Evolutionary conservation across 805 yeast genomes (phyloP).

Genomic region (Yarrowia yakushimensis): DNA sequence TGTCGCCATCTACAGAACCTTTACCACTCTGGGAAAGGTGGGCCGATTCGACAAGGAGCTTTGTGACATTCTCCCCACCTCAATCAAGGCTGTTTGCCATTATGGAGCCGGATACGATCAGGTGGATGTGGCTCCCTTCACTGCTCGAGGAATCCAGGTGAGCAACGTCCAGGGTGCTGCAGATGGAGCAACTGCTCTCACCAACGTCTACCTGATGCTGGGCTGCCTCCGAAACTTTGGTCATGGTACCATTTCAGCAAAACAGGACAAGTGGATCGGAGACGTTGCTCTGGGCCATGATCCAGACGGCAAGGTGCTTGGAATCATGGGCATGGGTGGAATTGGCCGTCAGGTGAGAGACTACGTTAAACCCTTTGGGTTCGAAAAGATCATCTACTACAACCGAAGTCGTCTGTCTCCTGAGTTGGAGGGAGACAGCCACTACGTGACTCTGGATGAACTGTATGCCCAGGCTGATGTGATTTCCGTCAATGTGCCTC

Average conservation of each 20-base stretch:
- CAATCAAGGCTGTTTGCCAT: conserved; percentile 54
- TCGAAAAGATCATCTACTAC: conserved; percentile 64
- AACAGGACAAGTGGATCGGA: conserved; percentile 67
- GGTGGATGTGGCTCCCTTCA: conserved; percentile 54
- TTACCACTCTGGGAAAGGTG: conserved; percentile 48
- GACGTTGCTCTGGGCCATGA: conserved; percentile 61
- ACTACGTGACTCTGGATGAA: conserved; percentile 68
- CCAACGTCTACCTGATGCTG: conserved; percentile 59
- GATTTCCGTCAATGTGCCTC: conserved; percentile 70
- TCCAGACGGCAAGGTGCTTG: conserved; percentile 72
- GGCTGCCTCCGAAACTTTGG: conserved; percentile 69
- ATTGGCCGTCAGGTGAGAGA: conserved; percentile 79
- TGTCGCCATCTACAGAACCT: conserved; percentile 51
- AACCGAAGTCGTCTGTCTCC: conserved; percentile 58
- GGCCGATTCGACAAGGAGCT: conserved; percentile 67
- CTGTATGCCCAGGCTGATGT: conserved; percentile 61
- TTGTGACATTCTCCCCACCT: conserved; percentile 50
- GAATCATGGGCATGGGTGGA: conserved; percentile 85
- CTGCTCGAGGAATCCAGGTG: conserved; percentile 55
- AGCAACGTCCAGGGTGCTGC: conserved; percentile 64
- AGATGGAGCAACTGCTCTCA: conserved; percentile 67
- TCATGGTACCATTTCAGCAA: conserved; percentile 51
- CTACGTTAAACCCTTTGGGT: conserved; percentile 73
- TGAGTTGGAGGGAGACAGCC: conserved; percentile 65
- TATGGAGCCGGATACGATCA: conserved; percentile 76